Conservation (phyloP, 257 asterid species). For the Capsicum chinense region DNA sequence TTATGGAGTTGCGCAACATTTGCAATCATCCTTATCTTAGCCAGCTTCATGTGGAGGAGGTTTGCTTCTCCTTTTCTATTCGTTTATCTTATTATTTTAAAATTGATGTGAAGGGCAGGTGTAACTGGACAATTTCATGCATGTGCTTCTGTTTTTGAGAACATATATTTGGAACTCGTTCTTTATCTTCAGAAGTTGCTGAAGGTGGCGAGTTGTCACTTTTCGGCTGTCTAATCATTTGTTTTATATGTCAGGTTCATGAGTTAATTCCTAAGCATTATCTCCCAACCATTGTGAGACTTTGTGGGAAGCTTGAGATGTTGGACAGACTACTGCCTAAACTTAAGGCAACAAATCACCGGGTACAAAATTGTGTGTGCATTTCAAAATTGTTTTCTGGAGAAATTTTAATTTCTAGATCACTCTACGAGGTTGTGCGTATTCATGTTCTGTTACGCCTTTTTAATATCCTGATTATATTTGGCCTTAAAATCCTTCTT, state of each 20-base stretch:
- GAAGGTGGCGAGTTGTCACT: slow-evolving; percentile 14
- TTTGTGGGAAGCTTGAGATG: slow-evolving; percentile 99
- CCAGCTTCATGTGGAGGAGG: slow-evolving; percentile 99
- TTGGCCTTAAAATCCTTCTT: background rate
- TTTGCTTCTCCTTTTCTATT: slow-evolving; percentile 31
- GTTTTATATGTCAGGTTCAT: slow-evolving; percentile 62
- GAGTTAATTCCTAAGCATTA: slow-evolving; percentile 87
- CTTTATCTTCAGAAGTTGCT: slow-evolving; percentile 10
- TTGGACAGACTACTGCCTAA: slow-evolving; percentile 92
- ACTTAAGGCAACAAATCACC: slow-evolving; percentile 97
- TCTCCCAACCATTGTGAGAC: slow-evolving; percentile 81
- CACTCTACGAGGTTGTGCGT: background rate
- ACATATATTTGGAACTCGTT: background rate
- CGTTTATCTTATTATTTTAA: background rate
- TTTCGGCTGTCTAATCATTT: background rate
- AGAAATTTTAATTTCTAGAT: slow-evolving; percentile 16
- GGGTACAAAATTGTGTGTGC: slow-evolving; percentile 54
- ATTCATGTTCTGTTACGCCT: slow-evolving; percentile 3
- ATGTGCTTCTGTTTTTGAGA: background rate
- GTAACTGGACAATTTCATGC: slow-evolving; percentile 9
- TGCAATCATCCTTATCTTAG: slow-evolving; percentile 99
- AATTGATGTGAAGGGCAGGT: background rate
- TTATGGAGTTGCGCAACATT: slow-evolving; percentile 97
- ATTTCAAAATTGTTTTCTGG: slow-evolving; percentile 17
- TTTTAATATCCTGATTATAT: background rate